phyloP scores from a whole-genome alignment of 768 basidiomycete species.

The Tubosaeta brunneosetosa region DNA sequence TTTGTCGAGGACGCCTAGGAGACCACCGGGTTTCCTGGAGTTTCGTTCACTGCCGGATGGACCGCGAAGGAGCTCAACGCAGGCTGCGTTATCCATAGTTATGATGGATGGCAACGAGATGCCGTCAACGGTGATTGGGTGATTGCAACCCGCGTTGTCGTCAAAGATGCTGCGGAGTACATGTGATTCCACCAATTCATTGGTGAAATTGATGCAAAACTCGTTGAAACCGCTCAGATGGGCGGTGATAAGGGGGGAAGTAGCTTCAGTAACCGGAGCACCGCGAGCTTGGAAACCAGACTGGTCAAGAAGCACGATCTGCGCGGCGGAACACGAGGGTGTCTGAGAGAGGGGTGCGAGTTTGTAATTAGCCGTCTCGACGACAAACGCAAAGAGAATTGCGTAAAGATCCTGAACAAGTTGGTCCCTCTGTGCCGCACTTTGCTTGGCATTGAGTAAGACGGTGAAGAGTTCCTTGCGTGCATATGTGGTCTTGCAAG shows the following conservation, averaged over 20 bases:
- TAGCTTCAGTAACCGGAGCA: constrained; percentile 35
- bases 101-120: constrained; percentile 42
- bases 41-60: constrained; percentile 41
- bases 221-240: constrained; percentile 58
- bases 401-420: constrained; percentile 57
- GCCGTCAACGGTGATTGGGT: constrained; percentile 48
- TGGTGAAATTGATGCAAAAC: constrained; percentile 55
- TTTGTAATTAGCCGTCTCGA: constrained; percentile 59
- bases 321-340: constrained; percentile 38
- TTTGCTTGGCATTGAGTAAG: constrained; percentile 48
- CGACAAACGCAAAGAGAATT: constrained; percentile 58
- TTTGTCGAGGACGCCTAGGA: constrained; percentile 53
- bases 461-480: constrained; percentile 57
- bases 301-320: constrained; percentile 51
- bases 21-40: constrained; percentile 51
- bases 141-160: constrained; percentile 42
- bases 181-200: constrained; percentile 59
- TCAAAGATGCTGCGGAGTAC: constrained; percentile 50
- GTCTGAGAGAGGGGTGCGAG: constrained; percentile 42
- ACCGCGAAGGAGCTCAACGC: constrained; percentile 57
- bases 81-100: constrained; percentile 52
- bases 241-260: constrained; percentile 50
- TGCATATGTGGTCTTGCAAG: constrained; percentile 54
- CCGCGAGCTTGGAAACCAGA: constrained; percentile 56
- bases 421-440: constrained; percentile 48